Evolutionary conservation across 768 basidiomycete genomes (phyloP).

Genomic region (Ephemerocybe angulata): DNA sequence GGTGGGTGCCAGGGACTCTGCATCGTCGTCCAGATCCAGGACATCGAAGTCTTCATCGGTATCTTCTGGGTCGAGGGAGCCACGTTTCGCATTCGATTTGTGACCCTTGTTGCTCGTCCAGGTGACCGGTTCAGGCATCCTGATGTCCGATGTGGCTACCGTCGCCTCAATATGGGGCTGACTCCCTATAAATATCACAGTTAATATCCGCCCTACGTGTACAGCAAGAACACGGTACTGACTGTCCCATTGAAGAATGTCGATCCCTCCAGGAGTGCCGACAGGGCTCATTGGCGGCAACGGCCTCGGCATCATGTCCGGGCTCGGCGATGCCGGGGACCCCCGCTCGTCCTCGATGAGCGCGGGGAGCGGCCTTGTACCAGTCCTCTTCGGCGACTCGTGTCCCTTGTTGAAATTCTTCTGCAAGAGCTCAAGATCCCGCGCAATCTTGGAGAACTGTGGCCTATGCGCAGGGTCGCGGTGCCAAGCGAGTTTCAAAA

Average conservation of each 20-base stretch:
- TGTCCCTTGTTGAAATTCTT: slow-evolving; percentile 23
- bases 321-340: slow-evolving; percentile 23
- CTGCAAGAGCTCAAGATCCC: slow-evolving; percentile 43
- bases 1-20: slow-evolving; percentile 32
- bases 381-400: slow-evolving; percentile 16
- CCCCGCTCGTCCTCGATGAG: neutral
- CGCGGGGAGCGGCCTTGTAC: slow-evolving; percentile 1
- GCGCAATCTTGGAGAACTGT: slow-evolving; percentile 46
- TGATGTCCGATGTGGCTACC: slow-evolving; percentile 25
- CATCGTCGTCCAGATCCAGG: slow-evolving; percentile 24
- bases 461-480: slow-evolving; percentile 49
- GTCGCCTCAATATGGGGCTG: slow-evolving; percentile 27
- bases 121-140: slow-evolving; percentile 33
- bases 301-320: slow-evolving; percentile 37
- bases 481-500: slow-evolving; percentile 54
- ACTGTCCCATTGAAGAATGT: slow-evolving; percentile 1
- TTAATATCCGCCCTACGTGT: too few species aligned
- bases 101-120: slow-evolving; percentile 22
- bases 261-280: neutral
- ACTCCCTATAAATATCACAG: neutral
- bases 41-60: slow-evolving; percentile 10
- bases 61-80: neutral
- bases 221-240: too few species aligned
- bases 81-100: neutral
- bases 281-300: slow-evolving; percentile 1